A percentile compares a stretch with the other conserved stretches of the same genome.
These are phyloP conservation scores for Beauveria rudraprayagi DNA, from an alignment of 2,329 filamentous ascomycete genomes.

Conservation along the genomic window DNA sequence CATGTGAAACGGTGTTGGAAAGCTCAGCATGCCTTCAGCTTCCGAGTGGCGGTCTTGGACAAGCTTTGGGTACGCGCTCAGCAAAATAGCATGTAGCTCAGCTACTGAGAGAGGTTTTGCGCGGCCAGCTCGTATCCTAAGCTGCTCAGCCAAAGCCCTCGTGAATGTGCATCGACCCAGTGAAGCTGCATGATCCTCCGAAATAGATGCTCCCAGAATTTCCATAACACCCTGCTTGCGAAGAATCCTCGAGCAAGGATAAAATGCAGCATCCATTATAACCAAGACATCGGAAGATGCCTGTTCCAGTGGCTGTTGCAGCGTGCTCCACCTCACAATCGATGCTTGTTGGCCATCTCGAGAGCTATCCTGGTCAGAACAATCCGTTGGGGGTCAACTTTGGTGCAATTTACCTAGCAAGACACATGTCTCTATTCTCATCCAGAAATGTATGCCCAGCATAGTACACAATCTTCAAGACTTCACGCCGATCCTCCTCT, in stretches of 20 bases:
- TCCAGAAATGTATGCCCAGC: constrained; percentile 47
- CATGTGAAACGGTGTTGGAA: constrained; percentile 47
- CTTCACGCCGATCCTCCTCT: constrained; percentile 45
- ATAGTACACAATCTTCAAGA: constrained; percentile 52
- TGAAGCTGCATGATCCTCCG: constrained; percentile 40
- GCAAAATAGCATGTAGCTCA: constrained; percentile 46
- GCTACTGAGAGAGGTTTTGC: constrained; percentile 40
- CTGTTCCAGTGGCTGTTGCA: constrained; percentile 49
- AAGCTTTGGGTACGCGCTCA: constrained; percentile 44
- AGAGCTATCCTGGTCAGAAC: constrained; percentile 31
- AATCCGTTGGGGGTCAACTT: neutral
- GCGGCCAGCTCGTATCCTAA: constrained; percentile 39
- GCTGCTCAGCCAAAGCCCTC: constrained; percentile 38
- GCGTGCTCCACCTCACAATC: constrained; percentile 46
- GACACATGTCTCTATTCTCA: constrained; percentile 47
- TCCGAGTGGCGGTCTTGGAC: constrained; percentile 42
- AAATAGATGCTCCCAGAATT: constrained; percentile 46
- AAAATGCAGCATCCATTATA: constrained; percentile 52
- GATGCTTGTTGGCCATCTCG: constrained; percentile 35
- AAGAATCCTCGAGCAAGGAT: constrained; percentile 43
- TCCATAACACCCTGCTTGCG: constrained; percentile 48
- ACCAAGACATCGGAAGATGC: constrained; percentile 47
- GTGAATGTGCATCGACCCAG: constrained; percentile 47
- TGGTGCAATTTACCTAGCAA: constrained; percentile 39
- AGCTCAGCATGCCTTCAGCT: constrained; percentile 38